phyloP scores from a whole-genome alignment of 2,329 filamentous ascomycete species.

The Botrytis deweyae region DNA sequence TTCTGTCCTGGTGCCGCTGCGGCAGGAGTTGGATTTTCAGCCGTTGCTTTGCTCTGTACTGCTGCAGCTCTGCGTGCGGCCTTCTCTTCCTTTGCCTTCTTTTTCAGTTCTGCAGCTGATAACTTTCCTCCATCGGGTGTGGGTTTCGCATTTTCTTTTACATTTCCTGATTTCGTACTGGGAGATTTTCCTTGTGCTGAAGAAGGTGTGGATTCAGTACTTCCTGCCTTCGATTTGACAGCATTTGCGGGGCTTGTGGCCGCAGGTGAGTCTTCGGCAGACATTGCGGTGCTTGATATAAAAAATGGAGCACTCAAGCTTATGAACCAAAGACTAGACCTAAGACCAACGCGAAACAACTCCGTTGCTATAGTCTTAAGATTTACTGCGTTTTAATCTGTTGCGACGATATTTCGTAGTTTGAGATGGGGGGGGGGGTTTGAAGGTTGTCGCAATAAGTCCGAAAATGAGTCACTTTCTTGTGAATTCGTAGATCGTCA shows the following conservation, averaged over 20 bases:
- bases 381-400: background rate
- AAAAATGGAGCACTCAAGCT: background rate
- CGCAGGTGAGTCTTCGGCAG: constrained; percentile 29
- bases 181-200: constrained; percentile 21
- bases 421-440: constrained; percentile 3
- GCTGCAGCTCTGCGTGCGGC: constrained; percentile 75
- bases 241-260: constrained; percentile 21
- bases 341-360: constrained; percentile 5
- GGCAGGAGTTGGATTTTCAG: constrained; percentile 39
- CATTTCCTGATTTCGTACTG: constrained; percentile 22
- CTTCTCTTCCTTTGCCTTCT: constrained; percentile 87
- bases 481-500: background rate
- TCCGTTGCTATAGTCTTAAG: background rate
- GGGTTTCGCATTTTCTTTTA: constrained; percentile 21
- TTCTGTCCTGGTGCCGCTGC: constrained; percentile 27
- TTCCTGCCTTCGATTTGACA: constrained; percentile 11
- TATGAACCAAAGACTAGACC: constrained; percentile 9
- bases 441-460: constrained; percentile 4
- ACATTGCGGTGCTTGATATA: constrained; percentile 15
- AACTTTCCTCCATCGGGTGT: constrained; percentile 50
- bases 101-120: constrained; percentile 66
- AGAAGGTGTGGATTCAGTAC: constrained; percentile 5
- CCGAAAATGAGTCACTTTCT: constrained; percentile 21
- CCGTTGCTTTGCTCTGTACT: constrained; percentile 52
- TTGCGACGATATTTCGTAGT: background rate